Base-by-base conservation (phyloP, 2,329 filamentous ascomycete species). In the Colletotrichum gigasporum region DNA sequence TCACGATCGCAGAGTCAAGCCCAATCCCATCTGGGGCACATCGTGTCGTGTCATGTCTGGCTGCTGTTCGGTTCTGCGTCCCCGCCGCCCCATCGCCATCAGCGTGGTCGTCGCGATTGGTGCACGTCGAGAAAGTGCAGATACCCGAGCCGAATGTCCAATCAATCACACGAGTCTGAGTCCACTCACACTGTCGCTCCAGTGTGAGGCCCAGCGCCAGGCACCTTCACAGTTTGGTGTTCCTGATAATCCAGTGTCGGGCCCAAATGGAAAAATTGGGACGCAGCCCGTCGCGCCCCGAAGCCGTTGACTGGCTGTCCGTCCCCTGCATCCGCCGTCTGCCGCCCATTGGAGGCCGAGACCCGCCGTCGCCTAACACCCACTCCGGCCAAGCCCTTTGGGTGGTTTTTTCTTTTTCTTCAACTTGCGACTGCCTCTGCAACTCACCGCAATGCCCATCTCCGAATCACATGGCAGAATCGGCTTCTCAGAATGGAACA, bases 11-110 rank as follows among this genome's bases (percentile, higher is more conserved):
- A 7, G 10, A 41, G n/a, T n/a, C n/a, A n/a, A n/a, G n/a, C n/a
- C n/a, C n/a, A n/a, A n/a, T n/a, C n/a, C n/a, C n/a, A n/a, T n/a
- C 30, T 12, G 30, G 11, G 28, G n/a, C 16, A 32, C 14, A 18
- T 37, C 60, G 54, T 59, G 53, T 56, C 58, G 28, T 28, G 26
- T 44, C 24, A 37, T 63, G 60, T 59, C 60, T 52, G 44, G 60
- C 39, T 44, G 39, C 30, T 16, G 28, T 34, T 44, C 24, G 28
- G 22, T 35, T 45, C 24, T 28, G 26, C 14, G 5, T 10, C 26
- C 44, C 53, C 50, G 50, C 59, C 35, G 59, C 53, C 53, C 39
- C 39, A 10, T 39, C 35, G 35, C n/a, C n/a, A n/a, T n/a, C n/a
- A n/a, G n/a, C n/a, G n/a, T n/a, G n/a, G n/a, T n/a, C n/a, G n/a